Percentiles rank a stretch among this genome's conserved stretches.
These are phyloP conservation scores for Ilyonectria mors-panacis DNA, from an alignment of 2,329 filamentous ascomycete genomes.

Conservation along the genomic window DNA sequence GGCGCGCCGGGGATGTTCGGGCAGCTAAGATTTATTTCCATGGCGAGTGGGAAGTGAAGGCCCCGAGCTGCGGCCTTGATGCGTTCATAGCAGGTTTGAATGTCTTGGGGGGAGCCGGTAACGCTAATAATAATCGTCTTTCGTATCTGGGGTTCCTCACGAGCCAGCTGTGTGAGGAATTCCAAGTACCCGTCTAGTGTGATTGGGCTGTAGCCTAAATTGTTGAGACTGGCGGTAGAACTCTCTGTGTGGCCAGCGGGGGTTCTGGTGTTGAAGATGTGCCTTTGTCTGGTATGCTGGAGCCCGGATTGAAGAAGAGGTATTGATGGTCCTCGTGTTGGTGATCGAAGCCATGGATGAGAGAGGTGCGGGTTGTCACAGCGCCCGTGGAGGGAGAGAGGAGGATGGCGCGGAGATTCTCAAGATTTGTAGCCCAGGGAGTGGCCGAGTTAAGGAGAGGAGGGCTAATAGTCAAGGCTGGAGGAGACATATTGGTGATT, in stretches of 20 bases:
- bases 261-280: slow-evolving; percentile 36
- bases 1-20: slow-evolving; percentile 80
- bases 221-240: slow-evolving; percentile 72
- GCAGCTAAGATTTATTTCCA: slow-evolving; percentile 85
- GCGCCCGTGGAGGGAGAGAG: slow-evolving; percentile 76
- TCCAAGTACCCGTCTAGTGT: slow-evolving; percentile 71
- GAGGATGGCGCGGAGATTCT: slow-evolving; percentile 75
- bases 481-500: slow-evolving; percentile 37
- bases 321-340: slow-evolving; percentile 74
- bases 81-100: slow-evolving; percentile 68
- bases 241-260: slow-evolving; percentile 42
- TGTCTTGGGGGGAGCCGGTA: slow-evolving; percentile 73
- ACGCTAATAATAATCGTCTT: slow-evolving; percentile 81
- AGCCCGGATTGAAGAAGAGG: slow-evolving; percentile 71
- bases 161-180: slow-evolving; percentile 66
- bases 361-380: slow-evolving; percentile 80
- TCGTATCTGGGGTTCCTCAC: slow-evolving; percentile 27
- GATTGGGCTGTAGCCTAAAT: slow-evolving; percentile 80
- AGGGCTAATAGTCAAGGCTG: slow-evolving; percentile 66
- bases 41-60: slow-evolving; percentile 68
- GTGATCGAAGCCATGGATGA: slow-evolving; percentile 76
- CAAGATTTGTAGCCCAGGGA: slow-evolving; percentile 79
- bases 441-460: slow-evolving; percentile 82
- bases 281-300: slow-evolving; percentile 39
- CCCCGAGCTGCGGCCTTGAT: slow-evolving; percentile 59